Base-by-base conservation (phyloP, 2,329 filamentous ascomycete species). In the Gyromitra esculenta region DNA sequence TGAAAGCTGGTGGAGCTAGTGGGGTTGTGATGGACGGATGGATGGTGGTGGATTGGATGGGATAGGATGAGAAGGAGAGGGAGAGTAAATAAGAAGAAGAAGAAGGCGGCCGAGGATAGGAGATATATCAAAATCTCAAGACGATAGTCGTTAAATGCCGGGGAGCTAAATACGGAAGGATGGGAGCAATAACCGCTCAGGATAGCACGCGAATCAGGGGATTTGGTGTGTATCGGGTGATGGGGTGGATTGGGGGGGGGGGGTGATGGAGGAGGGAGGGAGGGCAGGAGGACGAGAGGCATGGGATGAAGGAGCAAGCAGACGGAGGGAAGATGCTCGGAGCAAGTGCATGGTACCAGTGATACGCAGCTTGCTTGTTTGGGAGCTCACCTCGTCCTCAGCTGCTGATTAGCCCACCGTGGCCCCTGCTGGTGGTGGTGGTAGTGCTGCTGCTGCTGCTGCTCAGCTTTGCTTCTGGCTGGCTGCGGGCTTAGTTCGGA, bases 181-280 rank as follows among this genome's bases (percentile, higher is more conserved):
- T 59, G 56, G 56, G 25, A 60, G 60, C 54, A 65, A 69, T 69
- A 69, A 73, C 57, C 75, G 75, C 63, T 64, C 70, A 77, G 18
- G 52, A 50, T 69, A 60, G 56, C 15, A 75, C 63, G 35, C 18
- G 64, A 75, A 77, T 77, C 75, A 77, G 70, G 15, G 43, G 25
- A 69, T 65, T 45, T n/a, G 75, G 50, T 74, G 75, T 70, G 64
- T 77, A 77, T 77, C 75, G 75, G 75, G 13, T 54, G 45, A 41
- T 41, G 50, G 41, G 35, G 43, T 63, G n/a, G n/a, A 21, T 41
- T 59, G 15, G 45, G 37, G 37, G 45, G 63, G 54, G 52, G 41
- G 13, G 31, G 25, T n/a, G 37, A 41, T 9, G 31, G 18, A 8
- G 48, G 39, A 37, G 11, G 6, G 1, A 18, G 45, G 21, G n/a